These are phyloP conservation scores for Amphichorda felina DNA, from an alignment of 2,329 filamentous ascomycete genomes.

Conservation along the genomic window DNA sequence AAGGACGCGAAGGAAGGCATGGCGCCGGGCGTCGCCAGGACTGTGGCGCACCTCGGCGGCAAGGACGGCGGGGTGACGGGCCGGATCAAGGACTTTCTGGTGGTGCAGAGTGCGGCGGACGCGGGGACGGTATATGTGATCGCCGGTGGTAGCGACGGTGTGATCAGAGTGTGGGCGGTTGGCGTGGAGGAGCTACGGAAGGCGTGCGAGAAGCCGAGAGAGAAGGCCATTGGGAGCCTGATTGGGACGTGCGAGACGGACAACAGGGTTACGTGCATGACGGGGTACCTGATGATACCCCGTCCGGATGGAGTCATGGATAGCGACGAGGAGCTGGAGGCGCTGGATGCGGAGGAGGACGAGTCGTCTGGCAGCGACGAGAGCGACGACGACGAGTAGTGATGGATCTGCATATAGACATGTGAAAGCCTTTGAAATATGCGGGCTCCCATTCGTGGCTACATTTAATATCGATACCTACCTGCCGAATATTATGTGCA, in stretches of 20 bases:
- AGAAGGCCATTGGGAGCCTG: slow-evolving; percentile 44
- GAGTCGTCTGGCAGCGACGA: slow-evolving; percentile 23
- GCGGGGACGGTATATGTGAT: slow-evolving; percentile 42
- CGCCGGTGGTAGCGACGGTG: slow-evolving; percentile 75
- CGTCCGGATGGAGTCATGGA: slow-evolving; percentile 49
- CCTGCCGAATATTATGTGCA: too few species aligned
- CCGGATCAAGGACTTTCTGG: slow-evolving; percentile 81
- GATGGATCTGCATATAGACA: background rate
- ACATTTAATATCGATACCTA: too few species aligned
- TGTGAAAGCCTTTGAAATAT: too few species aligned
- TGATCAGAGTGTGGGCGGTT: slow-evolving; percentile 67
- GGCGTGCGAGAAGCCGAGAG: slow-evolving; percentile 7
- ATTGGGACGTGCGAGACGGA: slow-evolving; percentile 74
- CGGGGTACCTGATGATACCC: slow-evolving; percentile 74
- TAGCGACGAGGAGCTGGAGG: slow-evolving; percentile 38
- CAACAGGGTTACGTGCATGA: slow-evolving; percentile 81
- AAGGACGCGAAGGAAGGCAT: slow-evolving; percentile 24
- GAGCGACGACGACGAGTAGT: slow-evolving; percentile 1
- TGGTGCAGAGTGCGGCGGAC: slow-evolving; percentile 35
- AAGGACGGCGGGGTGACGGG: slow-evolving; percentile 51
- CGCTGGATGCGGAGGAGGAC: slow-evolving; percentile 23
- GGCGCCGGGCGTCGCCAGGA: slow-evolving; percentile 41
- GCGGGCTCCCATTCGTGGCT: too few species aligned
- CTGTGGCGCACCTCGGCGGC: slow-evolving; percentile 71
- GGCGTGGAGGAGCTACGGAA: slow-evolving; percentile 23